Evolutionary conservation across 2,329 filamentous ascomycete species (phyloP).

Genomic region (Xylaria polymorpha): DNA sequence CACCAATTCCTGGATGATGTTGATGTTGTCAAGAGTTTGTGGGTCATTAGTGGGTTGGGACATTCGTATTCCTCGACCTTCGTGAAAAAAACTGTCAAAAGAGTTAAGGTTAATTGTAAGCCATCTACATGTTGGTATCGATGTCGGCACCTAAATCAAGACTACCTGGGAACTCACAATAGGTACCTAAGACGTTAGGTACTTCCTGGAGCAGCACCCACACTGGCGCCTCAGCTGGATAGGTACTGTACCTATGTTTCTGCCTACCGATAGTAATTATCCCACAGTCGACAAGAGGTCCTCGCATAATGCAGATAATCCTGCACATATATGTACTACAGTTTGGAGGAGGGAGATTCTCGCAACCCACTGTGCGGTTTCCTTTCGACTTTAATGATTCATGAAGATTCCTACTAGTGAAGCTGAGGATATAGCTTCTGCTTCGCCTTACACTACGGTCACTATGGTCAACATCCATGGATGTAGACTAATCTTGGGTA

Average conservation of each 20-base stretch:
- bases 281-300: neutral
- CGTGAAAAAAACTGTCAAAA: constrained; percentile 19
- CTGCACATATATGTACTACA: neutral
- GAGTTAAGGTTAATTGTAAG: neutral
- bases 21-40: constrained; percentile 8
- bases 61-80: constrained; percentile 30
- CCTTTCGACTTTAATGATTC: neutral
- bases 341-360: constrained; percentile 1
- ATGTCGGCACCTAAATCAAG: neutral
- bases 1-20: constrained; percentile 10
- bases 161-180: neutral
- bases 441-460: neutral
- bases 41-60: constrained; percentile 20
- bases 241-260: neutral
- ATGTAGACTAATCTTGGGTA: neutral
- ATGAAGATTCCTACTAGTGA: neutral
- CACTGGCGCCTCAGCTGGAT: neutral
- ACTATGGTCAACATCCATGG: too few species aligned
- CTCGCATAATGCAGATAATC: neutral
- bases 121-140: neutral
- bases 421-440: neutral
- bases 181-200: too few species aligned
- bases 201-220: neutral
- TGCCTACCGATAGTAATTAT: neutral
- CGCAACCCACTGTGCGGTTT: neutral